Evolutionary conservation across 768 basidiomycete species (phyloP).

Genomic region (Mycena filopes): DNA sequence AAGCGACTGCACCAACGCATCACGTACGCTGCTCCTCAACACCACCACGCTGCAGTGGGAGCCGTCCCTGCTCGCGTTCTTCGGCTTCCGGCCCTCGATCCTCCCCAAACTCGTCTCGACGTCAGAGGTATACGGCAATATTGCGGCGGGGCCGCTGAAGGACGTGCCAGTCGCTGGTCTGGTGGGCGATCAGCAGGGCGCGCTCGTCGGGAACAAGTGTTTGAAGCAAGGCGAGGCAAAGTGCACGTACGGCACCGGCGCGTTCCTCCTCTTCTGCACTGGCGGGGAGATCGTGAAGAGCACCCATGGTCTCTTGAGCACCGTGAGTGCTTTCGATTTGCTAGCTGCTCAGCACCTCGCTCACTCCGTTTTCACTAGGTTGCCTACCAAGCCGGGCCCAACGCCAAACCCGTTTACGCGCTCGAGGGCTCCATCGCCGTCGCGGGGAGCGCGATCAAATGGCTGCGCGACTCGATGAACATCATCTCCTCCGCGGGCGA

Average conservation of each 20-base stretch:
- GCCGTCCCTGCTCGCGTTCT: conserved; percentile 84
- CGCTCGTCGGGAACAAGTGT: conserved; percentile 96
- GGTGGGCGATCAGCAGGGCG: conserved; percentile 98
- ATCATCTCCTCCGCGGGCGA: conserved; percentile 85
- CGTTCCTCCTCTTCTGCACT: conserved; percentile 96
- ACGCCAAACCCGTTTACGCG: conserved; percentile 86
- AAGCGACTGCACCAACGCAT: conserved; percentile 95
- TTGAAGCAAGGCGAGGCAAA: conserved; percentile 92
- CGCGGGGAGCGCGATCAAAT: conserved; percentile 95
- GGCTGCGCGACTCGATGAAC: conserved; percentile 92
- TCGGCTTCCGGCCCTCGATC: conserved; percentile 79
- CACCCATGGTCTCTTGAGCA: conserved; percentile 87
- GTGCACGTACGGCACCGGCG: conserved; percentile 98
- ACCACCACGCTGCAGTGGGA: conserved; percentile 87
- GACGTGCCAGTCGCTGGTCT: conserved; percentile 92
- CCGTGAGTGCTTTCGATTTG: conserved; percentile 56
- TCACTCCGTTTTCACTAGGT: conserved; percentile 62
- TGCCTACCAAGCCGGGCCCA: conserved; percentile 88
- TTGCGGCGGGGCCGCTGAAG: conserved; percentile 71
- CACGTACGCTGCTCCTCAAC: conserved; percentile 93
- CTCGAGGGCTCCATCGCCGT: conserved; percentile 96
- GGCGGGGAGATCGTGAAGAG: conserved; percentile 89
- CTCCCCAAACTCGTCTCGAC: conserved; percentile 91
- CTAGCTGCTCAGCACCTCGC: conserved; percentile 18
- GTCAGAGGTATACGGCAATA: conserved; percentile 90